Base-by-base conservation (phyloP, 139 green algal species). In the Volvox reticuliferus region DNA sequence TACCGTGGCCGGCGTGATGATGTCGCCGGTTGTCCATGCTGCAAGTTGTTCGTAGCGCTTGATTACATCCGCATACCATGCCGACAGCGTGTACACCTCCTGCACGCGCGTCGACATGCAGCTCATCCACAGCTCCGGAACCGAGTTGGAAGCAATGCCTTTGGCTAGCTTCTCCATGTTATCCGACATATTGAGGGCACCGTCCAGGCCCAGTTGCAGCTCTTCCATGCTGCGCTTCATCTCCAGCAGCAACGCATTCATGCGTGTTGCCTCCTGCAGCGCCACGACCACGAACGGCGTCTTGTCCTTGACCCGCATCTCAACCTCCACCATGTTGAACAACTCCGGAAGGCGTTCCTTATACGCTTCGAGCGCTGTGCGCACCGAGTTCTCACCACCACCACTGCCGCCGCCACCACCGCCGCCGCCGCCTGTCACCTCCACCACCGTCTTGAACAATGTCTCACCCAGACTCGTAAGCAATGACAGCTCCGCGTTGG, bases 311-410 rank as follows among this genome's bases (percentile, higher is more conserved):
- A 98, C 92, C 33, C 95, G 93, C 37, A 93, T 55, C 94, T 98
- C 97, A 32, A 98, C 94, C 87, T 98, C 97, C n/a, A 98, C 93
- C 94, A 98, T 96, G 89, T 96, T 97, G 92, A 98, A 96, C 19
- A 92, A 88, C 93, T 97, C 95, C 1, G 97, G 97, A 86, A 98
- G 92, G 36, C 88, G 88, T 69, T 97, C 94, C 92, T 95, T 94
- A 94, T 94, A 97, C 20, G 87, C 62, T 88, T 96, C 90, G 24
- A 98, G 92, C 21, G 90, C 88, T 2, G 78, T 33, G 50, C 96
- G 95, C 50, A 98, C 93, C n/a, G 90, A 82, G 50, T 87, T 83
- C 91, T 97, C 95, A 24, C 88, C 76, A 75, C 91, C 82, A 32
- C 91, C 94, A n/a, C 91, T 91, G 50, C 94, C 93, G 44, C 92